Conservation (phyloP, 306 rosid species). For the Castanopsis chinensis region DNA sequence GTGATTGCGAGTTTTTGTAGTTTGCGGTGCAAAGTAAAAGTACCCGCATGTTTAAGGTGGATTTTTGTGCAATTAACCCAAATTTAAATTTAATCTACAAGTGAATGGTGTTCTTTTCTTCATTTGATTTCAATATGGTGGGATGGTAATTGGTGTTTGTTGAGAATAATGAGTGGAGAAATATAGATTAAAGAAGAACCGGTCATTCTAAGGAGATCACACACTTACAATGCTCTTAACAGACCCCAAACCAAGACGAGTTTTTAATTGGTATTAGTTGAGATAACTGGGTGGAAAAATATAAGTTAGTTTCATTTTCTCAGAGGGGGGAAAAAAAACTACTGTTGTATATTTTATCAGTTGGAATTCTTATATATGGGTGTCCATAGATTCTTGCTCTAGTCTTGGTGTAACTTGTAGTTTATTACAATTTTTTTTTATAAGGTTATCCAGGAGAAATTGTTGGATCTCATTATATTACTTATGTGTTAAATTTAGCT, state of each 20-base stretch:
- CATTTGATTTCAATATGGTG: not conserved
- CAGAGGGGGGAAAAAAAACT: not conserved
- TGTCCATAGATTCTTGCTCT: not conserved
- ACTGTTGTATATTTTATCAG: not conserved
- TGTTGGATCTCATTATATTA: conserved; percentile 11
- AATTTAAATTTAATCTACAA: not conserved
- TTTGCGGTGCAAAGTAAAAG: too few relatives aligned
- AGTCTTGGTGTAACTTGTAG: not conserved
- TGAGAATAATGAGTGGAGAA: not conserved
- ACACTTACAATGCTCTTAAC: not conserved
- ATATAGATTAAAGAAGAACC: not conserved
- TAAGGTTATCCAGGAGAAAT: conserved; percentile 6
- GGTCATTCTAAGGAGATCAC: not conserved
- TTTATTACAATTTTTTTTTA: not conserved
- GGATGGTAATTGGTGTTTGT: not conserved
- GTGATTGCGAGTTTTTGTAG: too few relatives aligned
- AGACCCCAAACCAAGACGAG: not conserved
- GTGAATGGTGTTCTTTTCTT: not conserved
- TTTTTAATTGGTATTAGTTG: not conserved
- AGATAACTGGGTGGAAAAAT: not conserved
- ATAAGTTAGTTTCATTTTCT: not conserved
- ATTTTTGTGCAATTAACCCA: too few relatives aligned
- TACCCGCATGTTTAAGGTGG: too few relatives aligned
- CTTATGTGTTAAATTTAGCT: conserved; percentile 38
- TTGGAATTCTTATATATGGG: not conserved